Percentiles rank a stretch among this genome's conserved stretches.
Evolutionary conservation across 2,329 filamentous ascomycete genomes (phyloP).

Genomic region (Diaporthe australafricana): DNA sequence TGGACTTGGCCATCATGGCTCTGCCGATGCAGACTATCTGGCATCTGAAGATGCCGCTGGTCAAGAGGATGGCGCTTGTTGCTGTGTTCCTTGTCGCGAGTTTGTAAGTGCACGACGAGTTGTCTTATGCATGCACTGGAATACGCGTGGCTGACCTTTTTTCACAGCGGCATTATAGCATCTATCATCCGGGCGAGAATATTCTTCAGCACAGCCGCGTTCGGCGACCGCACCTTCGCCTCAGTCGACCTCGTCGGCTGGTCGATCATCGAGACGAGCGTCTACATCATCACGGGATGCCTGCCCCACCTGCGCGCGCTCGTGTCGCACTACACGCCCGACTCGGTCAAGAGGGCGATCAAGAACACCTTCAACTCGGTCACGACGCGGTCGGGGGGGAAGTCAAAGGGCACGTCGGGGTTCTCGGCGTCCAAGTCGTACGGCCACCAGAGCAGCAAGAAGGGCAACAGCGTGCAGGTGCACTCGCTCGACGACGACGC

Average conservation of each 20-base stretch:
- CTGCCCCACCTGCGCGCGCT: constrained; percentile 42
- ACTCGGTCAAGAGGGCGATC: constrained; percentile 34
- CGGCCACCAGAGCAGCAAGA: constrained; percentile 13
- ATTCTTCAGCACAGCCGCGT: constrained; percentile 40
- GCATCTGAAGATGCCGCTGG: constrained; percentile 42
- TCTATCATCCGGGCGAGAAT: constrained; percentile 39
- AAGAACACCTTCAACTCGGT: background rate
- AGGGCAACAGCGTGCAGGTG: background rate
- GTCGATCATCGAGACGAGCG: constrained; percentile 43
- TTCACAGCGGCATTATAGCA: constrained; percentile 40
- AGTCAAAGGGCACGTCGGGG: constrained; percentile 27
- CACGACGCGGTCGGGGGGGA: background rate
- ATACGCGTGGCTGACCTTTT: background rate
- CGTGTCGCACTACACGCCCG: constrained; percentile 38
- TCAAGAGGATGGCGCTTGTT: constrained; percentile 43
- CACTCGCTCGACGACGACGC: constrained; percentile 25
- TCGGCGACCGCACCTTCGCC: constrained; percentile 40
- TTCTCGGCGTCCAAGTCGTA: constrained; percentile 25
- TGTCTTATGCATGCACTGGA: background rate
- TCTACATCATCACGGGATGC: constrained; percentile 45
- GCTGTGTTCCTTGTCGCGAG: constrained; percentile 44
- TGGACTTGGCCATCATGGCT: constrained; percentile 44
- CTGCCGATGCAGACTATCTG: constrained; percentile 45
- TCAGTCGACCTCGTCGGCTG: constrained; percentile 41
- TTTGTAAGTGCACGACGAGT: constrained; percentile 39